Conservation (phyloP, 2,329 filamentous ascomycete species). For the Cryphonectria naterciae region DNA sequence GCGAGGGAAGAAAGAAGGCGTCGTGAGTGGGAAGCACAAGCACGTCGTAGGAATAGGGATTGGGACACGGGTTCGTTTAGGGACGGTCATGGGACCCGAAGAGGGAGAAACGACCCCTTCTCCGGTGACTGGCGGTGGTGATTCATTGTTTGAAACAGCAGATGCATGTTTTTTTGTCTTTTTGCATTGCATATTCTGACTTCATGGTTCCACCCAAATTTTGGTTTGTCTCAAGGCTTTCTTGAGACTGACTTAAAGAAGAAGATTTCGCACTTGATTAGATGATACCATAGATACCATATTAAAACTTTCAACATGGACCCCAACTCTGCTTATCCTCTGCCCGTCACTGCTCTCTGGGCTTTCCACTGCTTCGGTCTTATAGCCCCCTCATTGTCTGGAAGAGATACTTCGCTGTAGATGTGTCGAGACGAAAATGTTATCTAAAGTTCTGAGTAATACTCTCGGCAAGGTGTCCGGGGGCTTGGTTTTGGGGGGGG, state of each 20-base stretch:
- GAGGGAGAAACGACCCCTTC: not conserved
- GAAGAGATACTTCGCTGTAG: not conserved
- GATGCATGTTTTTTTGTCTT: not conserved
- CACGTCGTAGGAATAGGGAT: too few relatives aligned
- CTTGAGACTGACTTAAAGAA: not conserved
- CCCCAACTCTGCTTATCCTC: not conserved
- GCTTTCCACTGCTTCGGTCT: not conserved
- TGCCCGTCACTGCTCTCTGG: not conserved
- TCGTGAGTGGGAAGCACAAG: not conserved
- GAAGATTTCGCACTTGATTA: not conserved
- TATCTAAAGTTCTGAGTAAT: not conserved
- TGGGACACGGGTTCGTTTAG: not conserved
- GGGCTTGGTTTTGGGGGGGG: too few relatives aligned
- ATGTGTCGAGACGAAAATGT: too few relatives aligned
- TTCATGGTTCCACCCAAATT: not conserved
- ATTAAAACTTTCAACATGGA: not conserved
- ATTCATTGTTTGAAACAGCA: not conserved
- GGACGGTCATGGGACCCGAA: not conserved
- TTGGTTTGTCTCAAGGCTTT: not conserved
- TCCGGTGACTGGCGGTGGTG: not conserved
- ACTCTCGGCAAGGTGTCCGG: not conserved
- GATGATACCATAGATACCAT: conserved; percentile 2
- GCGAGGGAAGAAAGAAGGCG: not conserved
- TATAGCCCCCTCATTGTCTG: not conserved
- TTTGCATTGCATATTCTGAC: not conserved